Evolutionary conservation across 2,329 filamentous ascomycete genomes (phyloP).

Genomic region (Fusarium bulbicola): DNA sequence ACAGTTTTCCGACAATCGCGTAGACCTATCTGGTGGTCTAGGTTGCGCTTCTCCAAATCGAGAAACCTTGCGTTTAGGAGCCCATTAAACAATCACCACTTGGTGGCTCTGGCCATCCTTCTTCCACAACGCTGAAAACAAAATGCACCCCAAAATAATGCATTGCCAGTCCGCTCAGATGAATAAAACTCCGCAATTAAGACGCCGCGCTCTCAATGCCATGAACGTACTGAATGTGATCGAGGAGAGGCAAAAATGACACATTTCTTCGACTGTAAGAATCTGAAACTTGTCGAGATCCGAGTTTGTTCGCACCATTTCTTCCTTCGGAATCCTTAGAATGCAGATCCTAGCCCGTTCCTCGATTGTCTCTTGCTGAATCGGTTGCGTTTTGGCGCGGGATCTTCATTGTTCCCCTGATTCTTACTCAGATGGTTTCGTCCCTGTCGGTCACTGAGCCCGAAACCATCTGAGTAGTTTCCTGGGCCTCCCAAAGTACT

Average conservation of each 20-base stretch:
- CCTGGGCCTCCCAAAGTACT: conserved; percentile 73
- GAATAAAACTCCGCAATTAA: conserved; percentile 43
- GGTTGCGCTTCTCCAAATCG: neutral
- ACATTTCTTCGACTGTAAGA: conserved; percentile 23
- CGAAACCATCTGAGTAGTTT: conserved; percentile 62
- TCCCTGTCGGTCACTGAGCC: conserved; percentile 60
- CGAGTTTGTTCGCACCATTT: conserved; percentile 19
- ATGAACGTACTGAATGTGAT: conserved; percentile 40
- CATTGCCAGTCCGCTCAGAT: conserved; percentile 32
- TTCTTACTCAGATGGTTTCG: conserved; percentile 69
- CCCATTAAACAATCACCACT: neutral
- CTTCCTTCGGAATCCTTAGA: conserved; percentile 57
- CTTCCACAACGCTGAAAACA: conserved; percentile 31
- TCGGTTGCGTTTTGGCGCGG: conserved; percentile 65
- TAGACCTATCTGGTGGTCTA: neutral
- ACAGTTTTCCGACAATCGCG: neutral
- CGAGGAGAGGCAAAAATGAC: conserved; percentile 35
- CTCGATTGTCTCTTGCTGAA: conserved; percentile 96
- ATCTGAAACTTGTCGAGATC: conserved; percentile 11
- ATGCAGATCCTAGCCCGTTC: conserved; percentile 90
- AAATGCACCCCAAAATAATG: conserved; percentile 41
- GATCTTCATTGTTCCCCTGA: conserved; percentile 64
- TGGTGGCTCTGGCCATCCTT: conserved; percentile 2
- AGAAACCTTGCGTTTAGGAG: conserved; percentile 8
- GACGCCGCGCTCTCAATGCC: conserved; percentile 49